Conservation (phyloP, 805 yeast species). For the Ogataea methanolica region DNA sequence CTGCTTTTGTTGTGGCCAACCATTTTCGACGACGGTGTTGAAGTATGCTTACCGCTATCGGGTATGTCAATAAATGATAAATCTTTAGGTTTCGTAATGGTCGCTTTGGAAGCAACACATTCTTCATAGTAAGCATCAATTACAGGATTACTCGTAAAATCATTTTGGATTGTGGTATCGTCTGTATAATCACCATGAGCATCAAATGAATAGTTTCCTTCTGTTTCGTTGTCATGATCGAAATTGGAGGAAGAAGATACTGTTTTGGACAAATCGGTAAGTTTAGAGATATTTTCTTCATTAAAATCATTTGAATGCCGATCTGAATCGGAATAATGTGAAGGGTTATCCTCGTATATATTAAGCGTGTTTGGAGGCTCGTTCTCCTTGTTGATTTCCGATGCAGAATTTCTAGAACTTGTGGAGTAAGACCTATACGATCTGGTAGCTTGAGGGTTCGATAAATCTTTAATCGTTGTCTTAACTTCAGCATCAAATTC, state of each 20-base stretch:
- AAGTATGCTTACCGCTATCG: neutral
- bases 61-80: neutral
- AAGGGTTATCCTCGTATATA: no score
- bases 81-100: neutral
- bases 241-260: neutral
- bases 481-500: no score
- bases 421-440: no score
- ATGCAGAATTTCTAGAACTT: no score
- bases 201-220: constrained; percentile 1
- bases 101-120: neutral
- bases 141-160: neutral
- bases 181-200: constrained; percentile 4
- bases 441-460: no score
- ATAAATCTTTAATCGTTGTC: no score
- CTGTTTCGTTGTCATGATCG: constrained; percentile 4
- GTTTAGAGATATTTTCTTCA: no score
- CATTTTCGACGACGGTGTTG: constrained; percentile 11
- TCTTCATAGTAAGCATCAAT: constrained; percentile 1
- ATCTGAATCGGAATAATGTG: no score
- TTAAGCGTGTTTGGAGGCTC: no score
- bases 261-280: no score
- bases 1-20: neutral
- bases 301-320: no score
- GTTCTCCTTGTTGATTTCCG: no score
- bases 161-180: constrained; percentile 8